Conservation (phyloP, 75 land plant species). For the Adiantum capillusveneris region DNA sequence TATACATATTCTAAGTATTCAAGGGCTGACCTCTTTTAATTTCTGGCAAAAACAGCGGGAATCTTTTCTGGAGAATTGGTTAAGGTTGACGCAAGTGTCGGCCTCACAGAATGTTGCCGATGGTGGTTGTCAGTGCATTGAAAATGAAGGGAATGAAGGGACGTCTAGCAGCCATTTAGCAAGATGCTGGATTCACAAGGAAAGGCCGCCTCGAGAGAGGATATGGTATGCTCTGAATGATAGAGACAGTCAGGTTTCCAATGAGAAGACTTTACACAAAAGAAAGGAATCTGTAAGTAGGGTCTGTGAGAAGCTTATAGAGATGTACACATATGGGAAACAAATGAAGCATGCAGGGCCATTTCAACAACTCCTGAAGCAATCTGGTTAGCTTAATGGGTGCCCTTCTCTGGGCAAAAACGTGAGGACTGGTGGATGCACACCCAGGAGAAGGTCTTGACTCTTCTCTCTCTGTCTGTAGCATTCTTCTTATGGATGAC, state of each 20-base stretch:
- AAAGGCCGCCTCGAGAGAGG: conserved; percentile 9
- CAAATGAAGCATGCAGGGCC: no score
- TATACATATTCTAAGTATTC: no score
- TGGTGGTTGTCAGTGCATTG: background rate
- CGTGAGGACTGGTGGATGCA: no score
- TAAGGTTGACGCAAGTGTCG: background rate
- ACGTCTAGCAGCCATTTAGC: background rate
- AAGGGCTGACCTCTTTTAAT: no score
- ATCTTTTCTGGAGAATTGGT: background rate
- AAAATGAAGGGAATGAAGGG: background rate
- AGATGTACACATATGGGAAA: conserved; percentile 18
- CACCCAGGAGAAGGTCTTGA: no score
- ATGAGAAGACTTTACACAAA: background rate
- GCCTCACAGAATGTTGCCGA: background rate
- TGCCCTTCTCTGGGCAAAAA: no score
- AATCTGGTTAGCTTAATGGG: no score
- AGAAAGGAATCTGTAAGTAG: conserved; percentile 6
- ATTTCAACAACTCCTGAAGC: no score
- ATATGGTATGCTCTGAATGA: conserved; percentile 11
- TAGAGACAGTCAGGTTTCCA: conserved; percentile 1
- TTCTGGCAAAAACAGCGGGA: background rate
- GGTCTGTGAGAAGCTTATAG: conserved; percentile 6
- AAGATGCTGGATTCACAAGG: background rate
- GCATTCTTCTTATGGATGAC: no score
- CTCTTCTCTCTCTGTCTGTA: no score